Percentiles rank a stretch among this genome's conserved stretches.
phyloP scores from a whole-genome alignment of 192 early-diverging fungal species.

The Coemansia aciculifera region DNA sequence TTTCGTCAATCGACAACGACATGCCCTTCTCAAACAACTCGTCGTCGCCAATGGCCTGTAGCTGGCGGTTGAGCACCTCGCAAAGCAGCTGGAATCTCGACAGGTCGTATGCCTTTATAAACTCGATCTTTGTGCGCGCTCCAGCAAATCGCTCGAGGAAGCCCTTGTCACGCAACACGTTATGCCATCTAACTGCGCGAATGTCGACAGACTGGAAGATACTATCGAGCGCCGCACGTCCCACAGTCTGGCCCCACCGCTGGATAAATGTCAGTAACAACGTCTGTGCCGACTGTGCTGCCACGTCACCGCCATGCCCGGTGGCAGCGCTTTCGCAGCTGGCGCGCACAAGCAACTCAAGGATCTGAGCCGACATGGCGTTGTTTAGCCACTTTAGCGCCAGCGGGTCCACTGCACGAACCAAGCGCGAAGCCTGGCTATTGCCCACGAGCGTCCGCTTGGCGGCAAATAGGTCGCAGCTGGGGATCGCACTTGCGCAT shows the following conservation, averaged over 20 bases:
- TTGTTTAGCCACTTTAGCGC: conserved; percentile 46
- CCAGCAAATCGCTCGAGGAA: conserved; percentile 39
- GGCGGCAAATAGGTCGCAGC: conserved; percentile 31
- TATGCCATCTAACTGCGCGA: conserved; percentile 38
- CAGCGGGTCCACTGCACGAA: conserved; percentile 16
- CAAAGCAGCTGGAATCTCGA: conserved; percentile 62
- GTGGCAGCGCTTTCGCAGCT: conserved; percentile 18
- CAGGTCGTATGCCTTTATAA: conserved; percentile 27
- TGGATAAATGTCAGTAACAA: conserved; percentile 45
- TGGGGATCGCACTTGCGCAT: conserved; percentile 31
- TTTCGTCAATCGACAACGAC: conserved; percentile 29
- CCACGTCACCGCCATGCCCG: not conserved
- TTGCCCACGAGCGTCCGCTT: not conserved
- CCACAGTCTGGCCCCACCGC: conserved; percentile 39
- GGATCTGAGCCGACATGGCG: conserved; percentile 26
- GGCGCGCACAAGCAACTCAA: conserved; percentile 34
- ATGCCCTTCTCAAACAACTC: conserved; percentile 71
- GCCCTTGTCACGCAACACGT: conserved; percentile 21
- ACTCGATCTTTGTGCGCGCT: conserved; percentile 16
- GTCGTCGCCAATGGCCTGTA: conserved; percentile 83
- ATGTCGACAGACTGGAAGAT: conserved; percentile 47
- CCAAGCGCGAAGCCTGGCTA: conserved; percentile 9
- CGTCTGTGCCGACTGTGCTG: conserved; percentile 22
- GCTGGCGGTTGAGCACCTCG: conserved; percentile 69
- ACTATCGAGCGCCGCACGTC: conserved; percentile 41